Base-by-base conservation (phyloP, 2,329 filamentous ascomycete species). In the Sarocladium kiliense region DNA sequence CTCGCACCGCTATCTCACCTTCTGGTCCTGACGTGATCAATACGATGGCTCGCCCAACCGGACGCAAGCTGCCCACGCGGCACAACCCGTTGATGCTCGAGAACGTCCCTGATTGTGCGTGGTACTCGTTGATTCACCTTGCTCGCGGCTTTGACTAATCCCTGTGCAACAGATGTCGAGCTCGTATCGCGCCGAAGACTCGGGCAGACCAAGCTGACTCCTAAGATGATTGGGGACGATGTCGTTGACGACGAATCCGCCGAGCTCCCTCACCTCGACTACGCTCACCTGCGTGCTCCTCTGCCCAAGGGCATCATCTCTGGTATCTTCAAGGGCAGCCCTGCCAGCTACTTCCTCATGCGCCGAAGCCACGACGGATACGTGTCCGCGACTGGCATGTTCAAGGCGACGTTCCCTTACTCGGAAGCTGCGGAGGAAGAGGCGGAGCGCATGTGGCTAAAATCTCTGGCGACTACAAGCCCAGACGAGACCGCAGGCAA, bases 301-400 rank as follows among this genome's bases (percentile, higher is more conserved):
- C 76, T 99, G 47, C 94, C 94, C 51, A 94, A 92, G 72, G 91
- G 94, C 60, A 86, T 97, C 62, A 84, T 86, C 26, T 96, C 92
- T 5, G 94, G 94, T 66, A 95, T 99, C 65, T 97, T 97, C 77
- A 87, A 89, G 65, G 87, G 86, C 57, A 86, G 86, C 68, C 93
- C 94, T 4, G 91, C 91, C 69, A 94, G 90, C 62, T 99, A 99
- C 74, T 99, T 97, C 71, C 76, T 99, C 63, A 99, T 99, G 89
- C 86, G 90, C 72, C 87, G 89, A 63, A 93, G 89, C 72, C 84
- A 84, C 67, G 90, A 95, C 68, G 90, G 90, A 58, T 94, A 83
- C 70, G 84, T 95, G 56, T 92, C 88, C 60, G 89, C 89, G 11
- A 94, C 89, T 4, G 90, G 90, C 71, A 93, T 95, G 89, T 95